These are phyloP conservation scores for Tubosaeta sp. DNA, from an alignment of 768 basidiomycete genomes.

Conservation along the genomic window DNA sequence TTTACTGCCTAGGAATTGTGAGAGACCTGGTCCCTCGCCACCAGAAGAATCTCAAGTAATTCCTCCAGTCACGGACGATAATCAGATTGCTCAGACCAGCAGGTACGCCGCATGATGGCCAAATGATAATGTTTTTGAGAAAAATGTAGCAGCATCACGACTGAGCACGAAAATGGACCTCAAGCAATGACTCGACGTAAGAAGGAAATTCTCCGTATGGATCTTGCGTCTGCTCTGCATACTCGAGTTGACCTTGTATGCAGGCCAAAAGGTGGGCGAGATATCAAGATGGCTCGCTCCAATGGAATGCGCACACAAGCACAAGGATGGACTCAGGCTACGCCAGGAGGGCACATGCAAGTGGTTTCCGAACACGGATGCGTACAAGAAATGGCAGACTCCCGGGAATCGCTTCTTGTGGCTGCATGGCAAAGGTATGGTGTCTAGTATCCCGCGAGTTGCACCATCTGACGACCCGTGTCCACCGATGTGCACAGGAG, in stretches of 20 bases:
- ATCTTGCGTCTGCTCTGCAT: too few species aligned
- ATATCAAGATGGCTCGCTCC: not conserved
- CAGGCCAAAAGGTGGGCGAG: conserved; percentile 1
- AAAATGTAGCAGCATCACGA: not conserved
- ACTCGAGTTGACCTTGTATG: not conserved
- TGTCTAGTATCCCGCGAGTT: too few species aligned
- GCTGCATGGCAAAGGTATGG: conserved; percentile 1
- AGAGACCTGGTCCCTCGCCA: not conserved
- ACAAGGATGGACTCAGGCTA: not conserved
- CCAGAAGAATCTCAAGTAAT: not conserved
- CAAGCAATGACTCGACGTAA: not conserved
- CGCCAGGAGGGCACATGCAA: conserved; percentile 1
- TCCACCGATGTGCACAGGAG: not conserved
- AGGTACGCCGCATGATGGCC: not conserved
- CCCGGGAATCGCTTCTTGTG: not conserved
- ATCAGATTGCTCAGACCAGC: not conserved
- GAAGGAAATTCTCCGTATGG: not conserved
- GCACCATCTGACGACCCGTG: not conserved
- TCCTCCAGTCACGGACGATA: too few species aligned
- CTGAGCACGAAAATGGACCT: not conserved
- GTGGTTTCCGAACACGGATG: not conserved
- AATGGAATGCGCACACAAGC: not conserved
- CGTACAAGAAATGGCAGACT: not conserved
- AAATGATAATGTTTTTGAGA: not conserved
- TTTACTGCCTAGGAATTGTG: not conserved